Evolutionary conservation across 257 asterid species (phyloP).

Genomic region (Nyctanthes arbortristis): DNA sequence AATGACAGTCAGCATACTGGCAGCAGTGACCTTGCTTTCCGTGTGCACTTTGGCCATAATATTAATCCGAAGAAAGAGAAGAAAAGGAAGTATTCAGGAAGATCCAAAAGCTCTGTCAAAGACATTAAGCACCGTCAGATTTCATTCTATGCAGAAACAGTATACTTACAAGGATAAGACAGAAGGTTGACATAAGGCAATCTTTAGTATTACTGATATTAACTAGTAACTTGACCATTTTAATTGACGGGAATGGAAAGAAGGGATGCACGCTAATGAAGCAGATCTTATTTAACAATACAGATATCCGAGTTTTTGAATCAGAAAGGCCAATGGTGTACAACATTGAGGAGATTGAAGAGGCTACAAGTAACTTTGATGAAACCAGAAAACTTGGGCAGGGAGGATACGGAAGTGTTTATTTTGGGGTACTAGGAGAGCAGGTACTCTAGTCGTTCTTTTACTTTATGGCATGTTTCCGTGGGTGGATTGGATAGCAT

Average conservation of each 20-base stretch:
- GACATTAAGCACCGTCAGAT: constrained; percentile 31
- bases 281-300: not conserved
- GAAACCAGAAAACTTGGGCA: constrained; percentile 68
- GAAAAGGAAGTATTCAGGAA: constrained; percentile 27
- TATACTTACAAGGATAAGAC: constrained; percentile 31
- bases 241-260: not conserved
- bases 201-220: not conserved
- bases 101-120: constrained; percentile 45
- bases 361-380: constrained; percentile 68
- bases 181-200: constrained; percentile 46
- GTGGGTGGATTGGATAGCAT: too few species aligned
- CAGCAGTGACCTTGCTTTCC: constrained; percentile 53
- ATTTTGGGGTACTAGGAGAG: constrained; percentile 53
- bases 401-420: constrained; percentile 90
- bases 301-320: constrained; percentile 62
- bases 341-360: constrained; percentile 67
- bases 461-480: too few species aligned
- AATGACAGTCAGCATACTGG: constrained; percentile 43
- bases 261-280: not conserved
- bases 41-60: constrained; percentile 49
- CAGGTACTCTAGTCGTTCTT: constrained; percentile 43
- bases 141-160: constrained; percentile 46
- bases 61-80: constrained; percentile 41
- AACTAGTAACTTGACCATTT: not conserved
- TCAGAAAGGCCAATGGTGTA: constrained; percentile 63